Conservation (phyloP, 495 filamentous ascomycete species). For the Daldinia concentrica region DNA sequence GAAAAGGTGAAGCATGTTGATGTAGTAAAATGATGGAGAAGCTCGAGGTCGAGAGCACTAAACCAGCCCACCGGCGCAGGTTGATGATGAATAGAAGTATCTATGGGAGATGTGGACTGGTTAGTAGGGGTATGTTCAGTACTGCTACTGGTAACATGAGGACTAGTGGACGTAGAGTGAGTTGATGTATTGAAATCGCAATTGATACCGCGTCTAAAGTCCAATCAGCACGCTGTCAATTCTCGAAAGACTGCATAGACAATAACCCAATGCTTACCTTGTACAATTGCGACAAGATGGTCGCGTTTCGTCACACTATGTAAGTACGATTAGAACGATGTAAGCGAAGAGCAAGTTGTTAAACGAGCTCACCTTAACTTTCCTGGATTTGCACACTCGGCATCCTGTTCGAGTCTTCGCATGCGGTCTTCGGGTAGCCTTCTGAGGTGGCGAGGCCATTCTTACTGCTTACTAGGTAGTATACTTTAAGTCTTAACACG, state of each 20-base stretch:
- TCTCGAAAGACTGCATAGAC: neutral
- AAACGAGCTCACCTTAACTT: slow-evolving; percentile 34
- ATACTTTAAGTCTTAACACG: neutral
- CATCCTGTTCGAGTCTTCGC: slow-evolving; percentile 40
- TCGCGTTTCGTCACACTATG: slow-evolving; percentile 36
- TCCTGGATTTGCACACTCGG: slow-evolving; percentile 40
- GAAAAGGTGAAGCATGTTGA: slow-evolving; percentile 36
- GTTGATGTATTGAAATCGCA: slow-evolving; percentile 34
- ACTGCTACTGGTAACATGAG: neutral
- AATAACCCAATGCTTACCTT: slow-evolving; percentile 13
- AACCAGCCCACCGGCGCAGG: slow-evolving; percentile 22
- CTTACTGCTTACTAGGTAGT: neutral
- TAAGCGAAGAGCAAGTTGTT: neutral
- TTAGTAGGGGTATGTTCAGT: slow-evolving; percentile 9
- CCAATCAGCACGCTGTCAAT: slow-evolving; percentile 16
- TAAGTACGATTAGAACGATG: slow-evolving; percentile 12
- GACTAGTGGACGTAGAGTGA: neutral
- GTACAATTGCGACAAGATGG: slow-evolving; percentile 38
- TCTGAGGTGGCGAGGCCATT: slow-evolving; percentile 29
- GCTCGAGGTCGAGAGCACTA: slow-evolving; percentile 35
- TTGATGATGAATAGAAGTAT: slow-evolving; percentile 8
- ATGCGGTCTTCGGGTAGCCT: slow-evolving; percentile 34
- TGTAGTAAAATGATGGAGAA: slow-evolving; percentile 39
- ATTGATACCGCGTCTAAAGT: slow-evolving; percentile 27
- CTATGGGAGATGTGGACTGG: slow-evolving; percentile 16